These are phyloP conservation scores for Penicillium psychrofluorescens DNA, from an alignment of 495 filamentous ascomycete genomes.

Conservation along the genomic window DNA sequence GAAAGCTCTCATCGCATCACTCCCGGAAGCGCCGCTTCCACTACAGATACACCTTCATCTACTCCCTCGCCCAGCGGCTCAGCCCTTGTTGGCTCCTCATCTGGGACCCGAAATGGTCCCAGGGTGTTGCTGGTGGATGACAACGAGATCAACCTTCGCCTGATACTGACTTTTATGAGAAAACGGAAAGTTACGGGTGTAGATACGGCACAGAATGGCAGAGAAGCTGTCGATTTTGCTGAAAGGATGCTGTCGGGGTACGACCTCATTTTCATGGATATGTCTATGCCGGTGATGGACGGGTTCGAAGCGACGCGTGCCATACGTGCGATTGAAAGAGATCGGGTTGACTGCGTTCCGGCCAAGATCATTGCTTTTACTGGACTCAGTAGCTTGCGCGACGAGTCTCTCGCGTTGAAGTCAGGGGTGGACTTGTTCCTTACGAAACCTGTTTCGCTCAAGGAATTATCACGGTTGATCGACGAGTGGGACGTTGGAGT, in stretches of 20 bases:
- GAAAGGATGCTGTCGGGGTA: constrained; percentile 35
- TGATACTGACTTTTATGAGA: constrained; percentile 56
- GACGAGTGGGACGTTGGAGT: constrained; percentile 34
- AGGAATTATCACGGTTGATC: constrained; percentile 39
- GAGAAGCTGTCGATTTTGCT: constrained; percentile 43
- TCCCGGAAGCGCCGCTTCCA: no score
- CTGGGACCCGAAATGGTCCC: not conserved
- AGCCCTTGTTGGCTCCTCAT: not conserved
- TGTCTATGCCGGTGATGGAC: constrained; percentile 73
- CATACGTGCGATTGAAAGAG: constrained; percentile 56
- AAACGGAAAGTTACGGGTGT: constrained; percentile 34
- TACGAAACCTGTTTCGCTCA: constrained; percentile 61
- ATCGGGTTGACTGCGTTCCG: constrained; percentile 24
- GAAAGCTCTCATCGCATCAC: no score
- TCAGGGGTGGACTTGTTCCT: constrained; percentile 69
- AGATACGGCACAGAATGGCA: constrained; percentile 44
- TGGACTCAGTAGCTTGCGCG: constrained; percentile 55
- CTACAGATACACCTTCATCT: not conserved
- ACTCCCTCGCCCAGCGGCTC: constrained; percentile 1
- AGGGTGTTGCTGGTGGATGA: constrained; percentile 64
- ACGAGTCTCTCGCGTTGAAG: constrained; percentile 57
- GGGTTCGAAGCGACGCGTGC: constrained; percentile 63
- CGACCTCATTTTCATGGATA: constrained; percentile 59
- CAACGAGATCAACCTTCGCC: constrained; percentile 65
- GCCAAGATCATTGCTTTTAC: constrained; percentile 65